phyloP scores from a whole-genome alignment of 192 early-diverging fungal genomes.

The Coemansia sp. region DNA sequence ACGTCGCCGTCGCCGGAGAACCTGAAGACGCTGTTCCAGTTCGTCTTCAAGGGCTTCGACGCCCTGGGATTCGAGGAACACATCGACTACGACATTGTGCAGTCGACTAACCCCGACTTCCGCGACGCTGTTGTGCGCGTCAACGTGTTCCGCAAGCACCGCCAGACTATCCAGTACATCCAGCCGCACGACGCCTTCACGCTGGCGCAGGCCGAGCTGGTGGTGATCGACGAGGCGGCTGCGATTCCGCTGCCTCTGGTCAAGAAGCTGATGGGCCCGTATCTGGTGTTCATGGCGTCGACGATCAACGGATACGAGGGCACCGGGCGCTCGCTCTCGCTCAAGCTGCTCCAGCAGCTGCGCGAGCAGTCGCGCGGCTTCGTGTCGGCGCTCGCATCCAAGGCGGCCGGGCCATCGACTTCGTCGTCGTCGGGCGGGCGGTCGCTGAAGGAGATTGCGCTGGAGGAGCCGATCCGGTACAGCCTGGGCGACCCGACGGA shows the following conservation, averaged over 20 bases:
- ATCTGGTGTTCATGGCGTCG: slow-evolving; percentile 97
- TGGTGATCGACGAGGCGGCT: slow-evolving; percentile 99
- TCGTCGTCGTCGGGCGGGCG: slow-evolving; percentile 63
- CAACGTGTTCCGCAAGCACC: slow-evolving; percentile 93
- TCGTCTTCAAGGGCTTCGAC: slow-evolving; percentile 97
- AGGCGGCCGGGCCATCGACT: slow-evolving; percentile 13
- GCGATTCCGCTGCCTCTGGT: slow-evolving; percentile 96
- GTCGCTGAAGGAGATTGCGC: slow-evolving; percentile 84
- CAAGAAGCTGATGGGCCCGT: slow-evolving; percentile 88
- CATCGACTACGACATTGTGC: slow-evolving; percentile 98
- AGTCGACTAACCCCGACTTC: slow-evolving; percentile 94
- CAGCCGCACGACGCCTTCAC: slow-evolving; percentile 93
- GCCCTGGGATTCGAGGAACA: slow-evolving; percentile 98
- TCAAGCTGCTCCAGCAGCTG: slow-evolving; percentile 94
- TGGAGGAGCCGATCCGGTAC: slow-evolving; percentile 96
- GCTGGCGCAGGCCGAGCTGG: slow-evolving; percentile 93
- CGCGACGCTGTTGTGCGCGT: slow-evolving; percentile 95
- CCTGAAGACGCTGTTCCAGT: slow-evolving; percentile 97
- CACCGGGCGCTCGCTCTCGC: slow-evolving; percentile 93
- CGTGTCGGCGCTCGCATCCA: slow-evolving; percentile 48
- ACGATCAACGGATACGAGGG: slow-evolving; percentile 99
- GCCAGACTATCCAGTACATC: slow-evolving; percentile 98
- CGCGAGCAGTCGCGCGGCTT: slow-evolving; percentile 89
- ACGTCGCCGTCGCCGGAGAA: slow-evolving; percentile 97
- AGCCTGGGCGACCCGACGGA: slow-evolving; percentile 84